Base-by-base conservation (phyloP, 2,329 filamentous ascomycete species). In the Hypoxylon sp. region DNA sequence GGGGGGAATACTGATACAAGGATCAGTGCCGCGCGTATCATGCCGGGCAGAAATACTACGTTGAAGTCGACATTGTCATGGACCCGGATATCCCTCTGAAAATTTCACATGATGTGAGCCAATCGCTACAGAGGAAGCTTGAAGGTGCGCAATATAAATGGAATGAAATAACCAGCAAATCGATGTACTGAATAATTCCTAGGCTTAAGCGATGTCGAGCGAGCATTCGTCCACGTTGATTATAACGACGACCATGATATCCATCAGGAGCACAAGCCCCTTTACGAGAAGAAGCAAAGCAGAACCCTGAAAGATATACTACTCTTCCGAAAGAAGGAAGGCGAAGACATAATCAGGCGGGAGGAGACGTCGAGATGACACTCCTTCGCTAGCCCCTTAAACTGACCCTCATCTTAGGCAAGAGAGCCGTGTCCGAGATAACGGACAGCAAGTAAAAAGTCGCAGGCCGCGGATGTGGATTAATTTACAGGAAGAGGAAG, bases 61-160 rank as follows among this genome's bases (percentile, higher is more conserved):
- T 89, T 17, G 88, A 90, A 71, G 84, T 90, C 3, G 88, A 90
- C 72, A 83, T 90, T 57, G 84, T 90, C 55, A 87, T 90, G 81
- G 84, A 88, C 73, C 85, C 85, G 67, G 79, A 83, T 3, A 81
- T 84, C 1, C 86, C 85, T 5, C 79, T 90, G 26, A 85, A 83
- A 66, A 80, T 88, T 57, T 87, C 87, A 1, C 88, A 90, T 71
- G 87, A 90, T 69, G 85, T 90, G 26, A 85, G 85, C 22, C 87
- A 90, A 75, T 82, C 83, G 9, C 76, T 90, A 55, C 88, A 90
- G 77, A 83, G 87, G 48, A 90, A 90, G 78, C 81, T 90, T 11
- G 88, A 90, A 78, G 87, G 85, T 76, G 46, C 8, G 60, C 58
- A 10, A 22, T 26, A 11, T 11, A 29, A 26, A 26, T 44, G 39